phyloP scores from a whole-genome alignment of 2,329 filamentous ascomycete genomes.

The Colletotrichum somersetense region DNA sequence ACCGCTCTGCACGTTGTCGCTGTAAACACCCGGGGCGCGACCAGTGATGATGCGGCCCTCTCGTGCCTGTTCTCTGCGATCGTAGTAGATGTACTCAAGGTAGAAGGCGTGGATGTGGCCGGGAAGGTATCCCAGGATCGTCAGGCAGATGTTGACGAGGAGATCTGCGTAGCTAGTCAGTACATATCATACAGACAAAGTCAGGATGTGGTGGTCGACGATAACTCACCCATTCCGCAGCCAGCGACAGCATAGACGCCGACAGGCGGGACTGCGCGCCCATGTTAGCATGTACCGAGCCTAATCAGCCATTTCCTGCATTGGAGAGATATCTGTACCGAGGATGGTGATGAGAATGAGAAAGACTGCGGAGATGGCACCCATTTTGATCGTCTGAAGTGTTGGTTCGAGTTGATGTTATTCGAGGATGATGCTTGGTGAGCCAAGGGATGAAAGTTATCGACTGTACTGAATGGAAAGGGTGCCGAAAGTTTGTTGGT shows the following conservation, averaged over 20 bases:
- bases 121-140: slow-evolving; percentile 78
- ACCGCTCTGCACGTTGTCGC: slow-evolving; percentile 78
- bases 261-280: slow-evolving; percentile 72
- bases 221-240: slow-evolving; percentile 65
- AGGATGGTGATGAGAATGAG: slow-evolving; percentile 66
- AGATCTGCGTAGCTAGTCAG: slow-evolving; percentile 58
- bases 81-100: slow-evolving; percentile 85
- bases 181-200: neutral
- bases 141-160: slow-evolving; percentile 76
- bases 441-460: neutral
- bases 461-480: slow-evolving; percentile 6
- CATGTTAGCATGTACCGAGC: slow-evolving; percentile 42
- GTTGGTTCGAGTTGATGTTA: neutral
- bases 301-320: no score
- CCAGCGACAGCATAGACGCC: slow-evolving; percentile 75
- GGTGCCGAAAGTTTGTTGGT: slow-evolving; percentile 14
- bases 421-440: slow-evolving; percentile 38
- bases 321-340: slow-evolving; percentile 53
- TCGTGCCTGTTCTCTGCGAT: slow-evolving; percentile 73
- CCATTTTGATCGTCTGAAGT: slow-evolving; percentile 56
- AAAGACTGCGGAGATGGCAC: slow-evolving; percentile 61
- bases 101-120: slow-evolving; percentile 87
- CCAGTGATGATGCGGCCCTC: slow-evolving; percentile 66
- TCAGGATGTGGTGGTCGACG: neutral
- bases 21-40: slow-evolving; percentile 78